A percentile compares a stretch with the other conserved stretches of the same genome.
These are phyloP conservation scores for Monilinia fructigena DNA, from an alignment of 2,329 filamentous ascomycete genomes.

Conservation along the genomic window DNA sequence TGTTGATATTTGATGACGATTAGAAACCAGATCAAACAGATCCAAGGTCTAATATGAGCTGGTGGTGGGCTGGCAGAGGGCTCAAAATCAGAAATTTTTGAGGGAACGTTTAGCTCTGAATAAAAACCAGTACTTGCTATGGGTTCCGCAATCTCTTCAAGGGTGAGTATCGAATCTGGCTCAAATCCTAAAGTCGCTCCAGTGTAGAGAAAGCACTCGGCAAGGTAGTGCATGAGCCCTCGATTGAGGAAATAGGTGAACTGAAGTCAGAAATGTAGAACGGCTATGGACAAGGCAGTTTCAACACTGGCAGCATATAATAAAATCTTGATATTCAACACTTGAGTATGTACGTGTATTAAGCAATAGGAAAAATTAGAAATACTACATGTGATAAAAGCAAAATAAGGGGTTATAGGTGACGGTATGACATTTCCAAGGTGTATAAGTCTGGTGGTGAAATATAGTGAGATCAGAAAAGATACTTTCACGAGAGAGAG, in stretches of 20 bases:
- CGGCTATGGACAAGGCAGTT: not conserved
- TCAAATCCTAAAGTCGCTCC: not conserved
- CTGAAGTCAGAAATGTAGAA: not conserved
- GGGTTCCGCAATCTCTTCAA: conserved; percentile 2
- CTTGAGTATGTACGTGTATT: not conserved
- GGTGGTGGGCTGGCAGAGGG: not conserved
- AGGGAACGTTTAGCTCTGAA: not conserved
- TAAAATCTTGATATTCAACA: not conserved
- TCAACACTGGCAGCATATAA: not conserved
- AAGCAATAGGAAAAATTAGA: not conserved
- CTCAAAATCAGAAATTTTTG: not conserved
- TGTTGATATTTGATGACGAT: not conserved
- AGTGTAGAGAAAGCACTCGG: conserved; percentile 13
- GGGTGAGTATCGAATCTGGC: conserved; percentile 10
- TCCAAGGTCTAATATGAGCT: not conserved
- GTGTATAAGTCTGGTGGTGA: not conserved
- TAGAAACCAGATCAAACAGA: not conserved
- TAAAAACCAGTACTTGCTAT: not conserved
- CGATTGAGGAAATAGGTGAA: not conserved
- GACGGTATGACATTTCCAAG: conserved; percentile 10
- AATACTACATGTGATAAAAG: not conserved
- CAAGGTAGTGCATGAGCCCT: not conserved
- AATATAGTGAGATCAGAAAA: not conserved
- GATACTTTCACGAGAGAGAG: not conserved
- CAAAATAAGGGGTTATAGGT: conserved; percentile 6